These are phyloP conservation scores for Chamaecrista fasciculata DNA, from an alignment of 306 rosid species.

Conservation along the genomic window DNA sequence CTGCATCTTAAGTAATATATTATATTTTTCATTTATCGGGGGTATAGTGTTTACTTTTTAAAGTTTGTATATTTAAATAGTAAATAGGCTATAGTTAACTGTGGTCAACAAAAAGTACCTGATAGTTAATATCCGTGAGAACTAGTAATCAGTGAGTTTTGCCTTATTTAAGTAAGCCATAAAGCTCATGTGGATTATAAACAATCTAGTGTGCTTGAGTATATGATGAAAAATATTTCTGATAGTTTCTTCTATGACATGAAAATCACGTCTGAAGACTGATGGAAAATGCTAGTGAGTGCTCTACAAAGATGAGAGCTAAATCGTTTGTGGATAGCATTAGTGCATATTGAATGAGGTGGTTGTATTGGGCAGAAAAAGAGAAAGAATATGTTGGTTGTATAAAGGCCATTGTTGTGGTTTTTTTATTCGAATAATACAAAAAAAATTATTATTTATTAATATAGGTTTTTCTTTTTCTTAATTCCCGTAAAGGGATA, in stretches of 20 bases:
- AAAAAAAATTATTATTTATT: too few species aligned
- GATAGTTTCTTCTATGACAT: slow-evolving; percentile 5
- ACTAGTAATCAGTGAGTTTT: background rate
- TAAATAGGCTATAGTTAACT: too few species aligned
- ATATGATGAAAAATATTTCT: slow-evolving; percentile 8
- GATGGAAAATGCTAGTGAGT: slow-evolving; percentile 4
- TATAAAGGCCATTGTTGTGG: slow-evolving; percentile 5
- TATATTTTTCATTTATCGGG: too few species aligned
- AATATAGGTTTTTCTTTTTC: too few species aligned
- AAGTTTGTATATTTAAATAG: too few species aligned
- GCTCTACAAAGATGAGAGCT: too few species aligned
- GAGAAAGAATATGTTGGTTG: slow-evolving; percentile 9
- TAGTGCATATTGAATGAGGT: too few species aligned
- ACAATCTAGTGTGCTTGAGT: slow-evolving; percentile 1
- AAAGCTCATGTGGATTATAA: slow-evolving; percentile 3
- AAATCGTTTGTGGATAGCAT: slow-evolving; percentile 8
- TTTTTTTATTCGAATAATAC: too few species aligned
- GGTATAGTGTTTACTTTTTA: too few species aligned
- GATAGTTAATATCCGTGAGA: slow-evolving; percentile 7
- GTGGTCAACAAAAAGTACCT: background rate
- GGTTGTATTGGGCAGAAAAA: too few species aligned
- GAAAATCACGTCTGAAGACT: background rate
- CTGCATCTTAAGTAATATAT: too few species aligned
- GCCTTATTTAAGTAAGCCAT: background rate
- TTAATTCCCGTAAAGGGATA: too few species aligned